Percentiles rank a stretch among this genome's conserved stretches.
Evolutionary conservation across 805 yeast species (phyloP).

Genomic region (Candida silvicultrix): DNA sequence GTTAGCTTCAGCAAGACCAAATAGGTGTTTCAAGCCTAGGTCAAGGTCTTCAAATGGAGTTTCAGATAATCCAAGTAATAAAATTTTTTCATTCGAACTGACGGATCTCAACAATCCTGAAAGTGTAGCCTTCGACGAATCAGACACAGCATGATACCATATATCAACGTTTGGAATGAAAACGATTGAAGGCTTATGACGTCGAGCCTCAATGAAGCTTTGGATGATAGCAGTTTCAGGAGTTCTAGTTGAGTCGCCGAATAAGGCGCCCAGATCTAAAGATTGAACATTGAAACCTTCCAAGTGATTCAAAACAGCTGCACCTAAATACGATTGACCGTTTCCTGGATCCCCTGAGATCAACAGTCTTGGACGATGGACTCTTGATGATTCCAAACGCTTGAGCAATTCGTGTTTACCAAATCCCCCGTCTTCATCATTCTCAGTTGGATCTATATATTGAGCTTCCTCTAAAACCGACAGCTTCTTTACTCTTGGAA

Average conservation of each 20-base stretch:
- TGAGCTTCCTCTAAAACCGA: constrained; percentile 64
- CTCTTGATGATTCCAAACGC: constrained; percentile 47
- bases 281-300: constrained; percentile 90
- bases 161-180: constrained; percentile 78
- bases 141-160: constrained; percentile 65
- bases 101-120: constrained; percentile 63
- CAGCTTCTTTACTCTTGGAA: constrained; percentile 54
- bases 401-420: constrained; percentile 55
- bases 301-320: constrained; percentile 73
- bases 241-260: constrained; percentile 72
- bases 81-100: constrained; percentile 63
- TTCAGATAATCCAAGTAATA: constrained; percentile 70
- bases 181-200: constrained; percentile 84
- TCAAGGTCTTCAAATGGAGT: constrained; percentile 32
- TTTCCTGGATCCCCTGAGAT: constrained; percentile 69
- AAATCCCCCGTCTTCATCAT: constrained; percentile 61
- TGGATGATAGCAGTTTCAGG: constrained; percentile 83
- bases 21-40: constrained; percentile 43
- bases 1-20: constrained; percentile 50
- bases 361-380: constrained; percentile 76
- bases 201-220: constrained; percentile 76
- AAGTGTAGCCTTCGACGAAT: constrained; percentile 65
- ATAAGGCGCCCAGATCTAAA: constrained; percentile 70
- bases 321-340: constrained; percentile 82
- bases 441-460: constrained; percentile 50